Base-by-base conservation (phyloP, 805 yeast genomes). In the Candida koratica region DNA sequence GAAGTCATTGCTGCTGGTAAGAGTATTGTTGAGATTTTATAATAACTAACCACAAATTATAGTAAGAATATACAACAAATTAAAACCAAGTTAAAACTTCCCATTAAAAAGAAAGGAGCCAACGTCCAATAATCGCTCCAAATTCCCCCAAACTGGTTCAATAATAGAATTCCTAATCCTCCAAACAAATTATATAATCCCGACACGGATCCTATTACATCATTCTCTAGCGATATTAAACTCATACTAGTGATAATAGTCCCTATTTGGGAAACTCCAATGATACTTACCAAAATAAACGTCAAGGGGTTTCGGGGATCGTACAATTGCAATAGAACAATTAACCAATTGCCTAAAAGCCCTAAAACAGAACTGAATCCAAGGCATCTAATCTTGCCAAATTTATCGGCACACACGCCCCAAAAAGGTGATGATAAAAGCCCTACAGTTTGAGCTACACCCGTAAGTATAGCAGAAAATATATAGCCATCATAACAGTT, bases 171-270 rank as follows among this genome's bases (percentile, higher is more conserved):
- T 2, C 90, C 90, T 6, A 78, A 34, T 1, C 85, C 85, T 12
- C 87, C 88, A 44, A 71, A 62, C 37, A 82, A 69, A n/a, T 81
- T 72, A 51, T 77, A 79, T 9, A 79, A 73, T 5, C 90, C 90
- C 33, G 81, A 71, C 26, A 82, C 69, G 2, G 83, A 67, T n/a
- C 88, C 88, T 32, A 75, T 72, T 20, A 75, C 47, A 28, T 52
- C 55, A 25, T 46, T 45, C 9, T 45, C 51, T 16, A 45, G 33
- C 1, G 51, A 47, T 4, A 61, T 52, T 47, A 81, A 61, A 6
- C 85, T 75, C 78, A 81, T 75, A 20, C 86, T 77, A 15, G 75
- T 67, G 32, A 81, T 71, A 23, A 79, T 72, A 24, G 73, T 67
- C 7, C 83, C 82, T 36, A 79, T 76, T 54, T 79, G 84, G 2